phyloP scores from a whole-genome alignment of 441 rosid genomes.

The Lepidium campestre region DNA sequence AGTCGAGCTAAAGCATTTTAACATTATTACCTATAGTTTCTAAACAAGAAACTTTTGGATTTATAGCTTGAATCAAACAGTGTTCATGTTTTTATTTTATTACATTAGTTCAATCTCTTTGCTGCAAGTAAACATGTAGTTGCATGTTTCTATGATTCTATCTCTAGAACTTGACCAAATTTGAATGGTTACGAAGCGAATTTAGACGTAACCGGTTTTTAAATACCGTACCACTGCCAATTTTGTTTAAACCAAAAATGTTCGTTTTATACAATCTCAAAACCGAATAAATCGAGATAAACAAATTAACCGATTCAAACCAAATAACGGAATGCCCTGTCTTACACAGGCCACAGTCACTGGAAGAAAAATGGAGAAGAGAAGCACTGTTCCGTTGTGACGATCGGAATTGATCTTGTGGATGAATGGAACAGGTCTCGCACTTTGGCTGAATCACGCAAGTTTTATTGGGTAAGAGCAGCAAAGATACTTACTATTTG shows the following conservation, averaged over 20 bases:
- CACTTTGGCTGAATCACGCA: background rate
- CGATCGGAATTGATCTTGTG: background rate
- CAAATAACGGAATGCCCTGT: background rate
- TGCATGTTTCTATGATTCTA: too few relatives aligned
- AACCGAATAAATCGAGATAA: background rate
- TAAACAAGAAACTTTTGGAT: background rate
- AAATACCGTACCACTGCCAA: too few relatives aligned
- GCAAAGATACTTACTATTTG: background rate
- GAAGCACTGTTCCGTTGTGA: background rate
- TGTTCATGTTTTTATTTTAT: background rate
- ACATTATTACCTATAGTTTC: background rate
- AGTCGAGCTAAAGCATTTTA: slow-evolving; percentile 11
- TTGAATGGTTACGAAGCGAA: too few relatives aligned
- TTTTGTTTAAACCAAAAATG: too few relatives aligned
- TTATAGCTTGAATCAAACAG: background rate
- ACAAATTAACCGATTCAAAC: background rate
- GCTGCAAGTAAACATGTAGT: too few relatives aligned
- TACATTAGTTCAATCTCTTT: background rate
- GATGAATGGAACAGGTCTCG: background rate
- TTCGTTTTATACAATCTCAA: too few relatives aligned
- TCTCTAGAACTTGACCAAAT: too few relatives aligned
- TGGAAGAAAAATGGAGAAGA: background rate
- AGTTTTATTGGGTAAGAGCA: background rate
- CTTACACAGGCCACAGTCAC: background rate
- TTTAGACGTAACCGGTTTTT: too few relatives aligned